Evolutionary conservation across 2,329 filamentous ascomycete species (phyloP).

Genomic region (Penicillium rolfsii): DNA sequence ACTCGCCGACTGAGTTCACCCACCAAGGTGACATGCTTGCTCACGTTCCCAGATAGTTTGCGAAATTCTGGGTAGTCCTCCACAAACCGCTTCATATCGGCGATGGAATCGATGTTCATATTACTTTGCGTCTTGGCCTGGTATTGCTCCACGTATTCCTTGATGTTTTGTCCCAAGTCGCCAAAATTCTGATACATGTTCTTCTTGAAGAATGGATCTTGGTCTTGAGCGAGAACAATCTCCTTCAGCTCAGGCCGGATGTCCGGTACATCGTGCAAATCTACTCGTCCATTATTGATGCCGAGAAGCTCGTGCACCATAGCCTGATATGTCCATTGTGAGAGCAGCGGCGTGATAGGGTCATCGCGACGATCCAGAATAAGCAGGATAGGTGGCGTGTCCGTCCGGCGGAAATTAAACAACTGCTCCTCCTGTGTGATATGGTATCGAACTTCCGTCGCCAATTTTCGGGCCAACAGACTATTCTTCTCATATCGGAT

Average conservation of each 20-base stretch:
- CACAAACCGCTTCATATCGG: conserved; percentile 98
- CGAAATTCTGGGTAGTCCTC: conserved; percentile 98
- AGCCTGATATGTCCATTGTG: conserved; percentile 99
- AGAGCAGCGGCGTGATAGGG: conserved; percentile 88
- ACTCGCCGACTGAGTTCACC: conserved; percentile 90
- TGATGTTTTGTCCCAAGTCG: conserved; percentile 92
- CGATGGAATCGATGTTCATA: conserved; percentile 93
- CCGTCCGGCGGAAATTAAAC: conserved; percentile 93
- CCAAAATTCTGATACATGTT: conserved; percentile 99
- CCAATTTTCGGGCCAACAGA: conserved; percentile 85
- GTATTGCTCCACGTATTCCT: conserved; percentile 98
- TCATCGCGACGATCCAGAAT: conserved; percentile 91
- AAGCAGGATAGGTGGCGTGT: conserved; percentile 90
- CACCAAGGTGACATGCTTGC: conserved; percentile 95
- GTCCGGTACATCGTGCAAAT: conserved; percentile 81
- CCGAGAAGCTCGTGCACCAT: conserved; percentile 98
- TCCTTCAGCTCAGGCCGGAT: conserved; percentile 86
- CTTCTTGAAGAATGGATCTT: conserved; percentile 98
- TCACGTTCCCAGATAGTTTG: conserved; percentile 95
- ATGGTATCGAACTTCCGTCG: conserved; percentile 86
- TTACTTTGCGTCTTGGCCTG: conserved; percentile 97
- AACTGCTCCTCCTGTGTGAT: conserved; percentile 95
- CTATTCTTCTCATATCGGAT: conserved; percentile 94
- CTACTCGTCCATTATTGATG: conserved; percentile 92
- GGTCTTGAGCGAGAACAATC: conserved; percentile 92